Percentiles rank a stretch among this genome's conserved stretches.
Evolutionary conservation across 2,329 filamentous ascomycete species (phyloP).

Genomic region (Cyanodermella asteris): DNA sequence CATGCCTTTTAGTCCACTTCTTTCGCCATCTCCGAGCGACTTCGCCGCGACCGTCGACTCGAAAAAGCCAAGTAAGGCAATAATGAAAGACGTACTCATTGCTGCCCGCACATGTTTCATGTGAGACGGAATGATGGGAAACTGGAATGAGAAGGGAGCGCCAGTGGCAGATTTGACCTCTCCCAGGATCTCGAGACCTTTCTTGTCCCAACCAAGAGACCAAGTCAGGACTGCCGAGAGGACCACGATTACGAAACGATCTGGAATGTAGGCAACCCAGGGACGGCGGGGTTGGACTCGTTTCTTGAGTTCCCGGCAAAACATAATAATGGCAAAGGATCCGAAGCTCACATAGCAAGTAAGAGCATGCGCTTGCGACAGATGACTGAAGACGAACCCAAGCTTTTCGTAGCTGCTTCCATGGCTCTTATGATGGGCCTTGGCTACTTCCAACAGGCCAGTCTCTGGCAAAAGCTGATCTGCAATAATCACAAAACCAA

Average conservation of each 20-base stretch:
- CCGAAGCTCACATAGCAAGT: slow-evolving; percentile 57
- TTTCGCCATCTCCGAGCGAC: slow-evolving; percentile 44
- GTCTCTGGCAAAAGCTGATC: slow-evolving; percentile 86
- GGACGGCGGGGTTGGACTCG: slow-evolving; percentile 59
- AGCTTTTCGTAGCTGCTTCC: slow-evolving; percentile 76
- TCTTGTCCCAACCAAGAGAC: slow-evolving; percentile 51
- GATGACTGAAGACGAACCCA: slow-evolving; percentile 50
- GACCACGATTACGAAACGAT: slow-evolving; percentile 76
- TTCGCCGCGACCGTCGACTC: slow-evolving; percentile 94
- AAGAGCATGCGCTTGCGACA: slow-evolving; percentile 44
- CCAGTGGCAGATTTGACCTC: slow-evolving; percentile 53
- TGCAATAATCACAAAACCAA: slow-evolving; percentile 87
- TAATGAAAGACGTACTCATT: slow-evolving; percentile 79
- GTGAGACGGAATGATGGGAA: slow-evolving; percentile 57
- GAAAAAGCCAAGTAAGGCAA: slow-evolving; percentile 92
- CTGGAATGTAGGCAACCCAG: slow-evolving; percentile 67
- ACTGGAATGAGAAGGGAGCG: slow-evolving; percentile 56
- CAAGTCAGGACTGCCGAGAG: slow-evolving; percentile 63
- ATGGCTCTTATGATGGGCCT: slow-evolving; percentile 43
- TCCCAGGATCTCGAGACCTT: slow-evolving; percentile 68
- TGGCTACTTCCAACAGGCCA: slow-evolving; percentile 48
- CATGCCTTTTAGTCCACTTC: slow-evolving; percentile 52
- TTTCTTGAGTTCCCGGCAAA: slow-evolving; percentile 67
- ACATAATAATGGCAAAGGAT: slow-evolving; percentile 74
- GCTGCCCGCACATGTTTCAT: slow-evolving; percentile 67